Evolutionary conservation across 495 filamentous ascomycete genomes (phyloP).

Genomic region (Penicillium lagena): DNA sequence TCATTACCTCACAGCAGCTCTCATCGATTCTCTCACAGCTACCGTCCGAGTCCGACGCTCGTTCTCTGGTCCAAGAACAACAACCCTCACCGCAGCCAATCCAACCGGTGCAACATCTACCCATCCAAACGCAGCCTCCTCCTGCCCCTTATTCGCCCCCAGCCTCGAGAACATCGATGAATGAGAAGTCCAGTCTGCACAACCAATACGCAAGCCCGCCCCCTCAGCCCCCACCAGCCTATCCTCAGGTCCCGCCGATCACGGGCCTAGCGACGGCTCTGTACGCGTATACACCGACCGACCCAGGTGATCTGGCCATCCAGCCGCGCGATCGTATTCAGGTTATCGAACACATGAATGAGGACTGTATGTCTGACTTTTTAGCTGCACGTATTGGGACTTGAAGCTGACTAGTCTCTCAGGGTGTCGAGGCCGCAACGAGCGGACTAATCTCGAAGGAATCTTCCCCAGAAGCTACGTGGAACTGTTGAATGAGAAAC

Average conservation of each 20-base stretch:
- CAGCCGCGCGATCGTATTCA: slow-evolving; percentile 68
- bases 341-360: slow-evolving; percentile 86
- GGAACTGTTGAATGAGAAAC: slow-evolving; percentile 47
- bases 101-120: slow-evolving; percentile 15
- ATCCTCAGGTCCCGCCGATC: slow-evolving; percentile 49
- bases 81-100: slow-evolving; percentile 6
- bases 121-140: slow-evolving; percentile 27
- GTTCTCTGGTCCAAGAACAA: slow-evolving; percentile 20
- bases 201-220: slow-evolving; percentile 43
- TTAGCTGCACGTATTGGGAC: not conserved
- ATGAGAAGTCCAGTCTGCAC: slow-evolving; percentile 49
- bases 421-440: slow-evolving; percentile 78
- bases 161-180: slow-evolving; percentile 43
- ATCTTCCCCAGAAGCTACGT: slow-evolving; percentile 91
- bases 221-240: slow-evolving; percentile 44
- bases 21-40: slow-evolving; percentile 66
- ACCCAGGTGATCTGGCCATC: slow-evolving; percentile 73
- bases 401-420: slow-evolving; percentile 13
- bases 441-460: slow-evolving; percentile 72
- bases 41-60: slow-evolving; percentile 49
- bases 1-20: slow-evolving; percentile 66
- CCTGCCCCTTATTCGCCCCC: slow-evolving; percentile 34
- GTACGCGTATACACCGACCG: slow-evolving; percentile 72
- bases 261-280: slow-evolving; percentile 71
- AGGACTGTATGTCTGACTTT: slow-evolving; percentile 60